Base-by-base conservation (phyloP, 352 stramenopile genomes). In the Globisporangium okanoganense region DNA sequence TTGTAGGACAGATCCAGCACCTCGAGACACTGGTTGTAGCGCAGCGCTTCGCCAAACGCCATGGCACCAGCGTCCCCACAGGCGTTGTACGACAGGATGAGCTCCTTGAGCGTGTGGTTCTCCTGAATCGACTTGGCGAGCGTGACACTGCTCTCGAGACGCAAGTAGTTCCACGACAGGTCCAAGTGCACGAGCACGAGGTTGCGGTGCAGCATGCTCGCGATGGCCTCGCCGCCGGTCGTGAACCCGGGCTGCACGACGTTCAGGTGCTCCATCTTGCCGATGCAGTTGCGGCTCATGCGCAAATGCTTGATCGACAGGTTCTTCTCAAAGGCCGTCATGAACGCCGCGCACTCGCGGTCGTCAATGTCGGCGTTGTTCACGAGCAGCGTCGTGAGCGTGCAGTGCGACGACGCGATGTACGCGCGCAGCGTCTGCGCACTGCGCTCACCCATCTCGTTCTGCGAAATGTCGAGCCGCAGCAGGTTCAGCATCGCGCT, bases 361-460 rank as follows among this genome's bases (percentile, higher is more conserved):
- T 97, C 88, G 49, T 97, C 88, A 40, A 97, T 92, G 60, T 97
- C 90, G 0, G 84, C 86, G 36, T 90, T 90, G 40, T 91, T 81
- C 16, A 97, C 63, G 6, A 83, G 67, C 29, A 97, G 67, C 16
- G 70, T 75, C 43, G 76, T 73, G 14, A 97, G 64, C 3, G 69
- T 82, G 51, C 90, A 97, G 36, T 69, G 59, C 14, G 66, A 31
- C 2, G 74, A 87, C 12, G 72, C 77, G 29, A 94, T 64, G 54
- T 87, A 90, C 10, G 70, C 61, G 0, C 73, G 72, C 7, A 94
- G 58, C 5, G 79, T 89, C 33, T 79, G 71, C 2, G 85, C 82
- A 40, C 82, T 88, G 43, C 72, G 76, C 2, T 66, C 45, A 0
- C 85, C 82, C 4, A 92, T 77, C 53, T 82, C 67, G 72, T 89